phyloP scores from a whole-genome alignment of 75 land plant genomes.

The Cryptomeria japonica region DNA sequence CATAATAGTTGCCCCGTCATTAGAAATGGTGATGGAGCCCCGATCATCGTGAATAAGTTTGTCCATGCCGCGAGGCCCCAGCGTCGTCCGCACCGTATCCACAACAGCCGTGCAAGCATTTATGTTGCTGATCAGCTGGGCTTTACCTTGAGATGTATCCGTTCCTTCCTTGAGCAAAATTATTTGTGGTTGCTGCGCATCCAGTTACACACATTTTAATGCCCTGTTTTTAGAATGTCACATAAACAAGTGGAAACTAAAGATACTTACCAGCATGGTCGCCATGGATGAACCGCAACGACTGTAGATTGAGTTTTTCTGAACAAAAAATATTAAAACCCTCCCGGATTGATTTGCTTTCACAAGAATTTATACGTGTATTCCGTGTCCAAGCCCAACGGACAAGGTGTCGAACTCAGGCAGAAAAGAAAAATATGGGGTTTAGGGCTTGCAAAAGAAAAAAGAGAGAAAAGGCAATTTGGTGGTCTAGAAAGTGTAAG shows the following conservation, averaged over 20 bases:
- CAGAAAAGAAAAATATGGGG: no score
- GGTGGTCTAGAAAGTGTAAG: no score
- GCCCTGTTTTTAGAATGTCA: no score
- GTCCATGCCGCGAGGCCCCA: slow-evolving; percentile 98
- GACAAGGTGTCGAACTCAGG: no score
- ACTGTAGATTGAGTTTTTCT: no score
- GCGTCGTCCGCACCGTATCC: slow-evolving; percentile 85
- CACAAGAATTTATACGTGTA: no score
- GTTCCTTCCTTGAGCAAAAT: slow-evolving; percentile 96
- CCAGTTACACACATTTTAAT: not conserved
- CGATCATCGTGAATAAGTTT: slow-evolving; percentile 95
- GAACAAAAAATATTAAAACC: not conserved
- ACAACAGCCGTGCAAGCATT: slow-evolving; percentile 95
- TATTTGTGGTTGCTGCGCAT: slow-evolving; percentile 91
- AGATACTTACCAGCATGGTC: slow-evolving; percentile 28
- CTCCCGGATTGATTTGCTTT: not conserved
- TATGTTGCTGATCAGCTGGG: slow-evolving; percentile 97
- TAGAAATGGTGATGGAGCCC: slow-evolving; percentile 90
- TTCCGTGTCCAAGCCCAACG: no score
- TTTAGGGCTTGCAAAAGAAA: no score
- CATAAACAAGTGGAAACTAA: not conserved
- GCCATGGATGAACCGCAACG: slow-evolving; percentile 17
- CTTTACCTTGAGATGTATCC: slow-evolving; percentile 93
- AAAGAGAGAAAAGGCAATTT: no score
- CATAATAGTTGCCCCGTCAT: slow-evolving; percentile 99